Percentiles rank a stretch among this genome's conserved stretches.
phyloP scores from a whole-genome alignment of 192 early-diverging fungal species.

The Kickxella alabastrina region DNA sequence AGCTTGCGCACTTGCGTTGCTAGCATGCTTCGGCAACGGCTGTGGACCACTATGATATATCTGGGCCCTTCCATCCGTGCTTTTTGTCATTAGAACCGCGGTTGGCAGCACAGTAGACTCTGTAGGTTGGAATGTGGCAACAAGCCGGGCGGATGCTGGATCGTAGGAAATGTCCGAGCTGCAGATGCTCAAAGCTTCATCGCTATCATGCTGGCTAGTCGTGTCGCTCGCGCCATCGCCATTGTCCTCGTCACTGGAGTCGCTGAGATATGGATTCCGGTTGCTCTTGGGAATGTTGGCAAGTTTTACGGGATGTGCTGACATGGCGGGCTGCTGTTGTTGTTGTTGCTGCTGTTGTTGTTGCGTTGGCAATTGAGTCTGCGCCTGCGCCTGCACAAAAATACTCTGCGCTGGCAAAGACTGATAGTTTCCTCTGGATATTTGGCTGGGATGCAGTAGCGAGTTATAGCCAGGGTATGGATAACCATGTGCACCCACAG shows the following conservation, averaged over 20 bases:
- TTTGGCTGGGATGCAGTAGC: background rate
- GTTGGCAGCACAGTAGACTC: background rate
- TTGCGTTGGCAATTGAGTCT: slow-evolving; percentile 8
- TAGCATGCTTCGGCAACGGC: background rate
- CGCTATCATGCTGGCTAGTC: slow-evolving; percentile 10
- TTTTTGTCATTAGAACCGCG: background rate
- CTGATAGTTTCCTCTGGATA: background rate
- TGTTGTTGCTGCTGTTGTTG: slow-evolving; percentile 10
- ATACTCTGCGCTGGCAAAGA: background rate
- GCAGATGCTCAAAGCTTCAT: slow-evolving; percentile 12
- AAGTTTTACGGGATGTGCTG: slow-evolving; percentile 42
- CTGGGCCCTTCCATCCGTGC: background rate
- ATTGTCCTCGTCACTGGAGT: slow-evolving; percentile 23
- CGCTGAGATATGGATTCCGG: slow-evolving; percentile 45
- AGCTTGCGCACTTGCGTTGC: background rate
- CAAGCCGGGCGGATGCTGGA: background rate
- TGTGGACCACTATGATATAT: slow-evolving; percentile 10
- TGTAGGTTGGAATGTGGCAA: background rate
- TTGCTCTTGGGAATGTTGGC: slow-evolving; percentile 15
- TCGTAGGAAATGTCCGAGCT: slow-evolving; percentile 30
- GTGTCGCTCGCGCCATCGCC: slow-evolving; percentile 2
- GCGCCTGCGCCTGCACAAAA: slow-evolving; percentile 7
- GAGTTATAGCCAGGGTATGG: slow-evolving; percentile 4
- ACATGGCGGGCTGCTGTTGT: slow-evolving; percentile 3
- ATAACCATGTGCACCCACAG: slow-evolving; percentile 3